Evolutionary conservation across 2,329 filamentous ascomycete species (phyloP).

Genomic region (Didymella lethalis): DNA sequence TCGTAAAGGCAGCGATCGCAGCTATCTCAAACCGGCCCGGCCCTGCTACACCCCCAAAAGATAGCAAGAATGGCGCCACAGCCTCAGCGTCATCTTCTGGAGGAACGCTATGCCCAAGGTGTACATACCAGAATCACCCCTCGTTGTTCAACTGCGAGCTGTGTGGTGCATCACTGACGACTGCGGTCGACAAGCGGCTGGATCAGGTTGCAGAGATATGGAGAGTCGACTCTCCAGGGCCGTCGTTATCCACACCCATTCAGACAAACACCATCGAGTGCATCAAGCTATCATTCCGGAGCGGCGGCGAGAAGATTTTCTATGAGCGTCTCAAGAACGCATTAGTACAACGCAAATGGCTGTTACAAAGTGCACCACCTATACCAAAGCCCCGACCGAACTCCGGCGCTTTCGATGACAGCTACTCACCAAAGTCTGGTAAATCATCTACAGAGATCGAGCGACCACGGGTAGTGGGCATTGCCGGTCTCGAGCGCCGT

Average conservation of each 20-base stretch:
- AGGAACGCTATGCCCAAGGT: conserved; percentile 72
- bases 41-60: conserved; percentile 41
- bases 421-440: conserved; percentile 32
- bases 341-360: conserved; percentile 93
- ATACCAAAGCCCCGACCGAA: conserved; percentile 70
- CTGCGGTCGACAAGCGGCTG: conserved; percentile 56
- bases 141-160: conserved; percentile 88
- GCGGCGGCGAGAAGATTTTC: conserved; percentile 88
- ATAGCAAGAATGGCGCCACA: conserved; percentile 48
- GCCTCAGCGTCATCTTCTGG: conserved; percentile 22
- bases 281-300: conserved; percentile 91
- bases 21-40: conserved; percentile 68
- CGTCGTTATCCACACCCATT: conserved; percentile 61
- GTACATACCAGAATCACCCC: conserved; percentile 93
- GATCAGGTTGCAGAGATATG: conserved; percentile 48
- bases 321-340: conserved; percentile 87
- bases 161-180: conserved; percentile 78
- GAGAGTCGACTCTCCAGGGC: conserved; percentile 80
- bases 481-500: conserved; percentile 88
- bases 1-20: conserved; percentile 86
- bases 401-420: conserved; percentile 44
- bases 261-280: conserved; percentile 72
- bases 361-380: conserved; percentile 87
- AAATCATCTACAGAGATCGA: conserved; percentile 32
- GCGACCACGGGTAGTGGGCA: conserved; percentile 74